Conservation (phyloP, 78 protist species). For the Dictyostelium capitatum region DNA sequence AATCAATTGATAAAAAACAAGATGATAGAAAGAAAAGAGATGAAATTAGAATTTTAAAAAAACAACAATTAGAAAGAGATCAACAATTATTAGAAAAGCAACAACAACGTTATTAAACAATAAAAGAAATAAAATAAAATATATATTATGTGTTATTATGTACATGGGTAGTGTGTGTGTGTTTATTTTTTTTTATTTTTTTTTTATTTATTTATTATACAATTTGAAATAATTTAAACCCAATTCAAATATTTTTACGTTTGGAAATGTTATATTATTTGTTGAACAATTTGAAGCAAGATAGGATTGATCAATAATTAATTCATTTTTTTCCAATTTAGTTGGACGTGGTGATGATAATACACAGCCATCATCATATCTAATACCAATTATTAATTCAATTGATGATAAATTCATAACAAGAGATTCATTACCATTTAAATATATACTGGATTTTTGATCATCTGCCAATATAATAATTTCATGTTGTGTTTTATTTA, state of each 20-base stretch:
- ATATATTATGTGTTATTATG: no score
- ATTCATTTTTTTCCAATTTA: not conserved
- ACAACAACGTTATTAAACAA: no score
- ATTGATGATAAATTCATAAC: not conserved
- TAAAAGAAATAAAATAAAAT: no score
- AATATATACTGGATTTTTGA: not conserved
- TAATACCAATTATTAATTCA: not conserved
- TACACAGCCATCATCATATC: not conserved
- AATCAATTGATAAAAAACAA: slow-evolving; percentile 54
- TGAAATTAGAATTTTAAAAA: not conserved
- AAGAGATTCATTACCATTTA: not conserved
- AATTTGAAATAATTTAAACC: no score
- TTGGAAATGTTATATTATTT: not conserved
- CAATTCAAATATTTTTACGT: not conserved
- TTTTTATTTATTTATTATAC: no score
- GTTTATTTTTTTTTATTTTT: no score
- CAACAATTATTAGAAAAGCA: no score
- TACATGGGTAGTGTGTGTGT: no score
- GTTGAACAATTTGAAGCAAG: not conserved
- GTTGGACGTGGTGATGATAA: not conserved
- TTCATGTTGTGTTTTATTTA: not conserved
- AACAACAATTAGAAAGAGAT: no score
- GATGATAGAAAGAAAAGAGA: slow-evolving; percentile 33
- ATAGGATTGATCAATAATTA: not conserved
- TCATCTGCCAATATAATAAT: not conserved